A percentile compares a stretch with the other conserved stretches of the same genome.
Conservation (phyloP, 257 asterid species). For the Capsicum baccatum region DNA sequence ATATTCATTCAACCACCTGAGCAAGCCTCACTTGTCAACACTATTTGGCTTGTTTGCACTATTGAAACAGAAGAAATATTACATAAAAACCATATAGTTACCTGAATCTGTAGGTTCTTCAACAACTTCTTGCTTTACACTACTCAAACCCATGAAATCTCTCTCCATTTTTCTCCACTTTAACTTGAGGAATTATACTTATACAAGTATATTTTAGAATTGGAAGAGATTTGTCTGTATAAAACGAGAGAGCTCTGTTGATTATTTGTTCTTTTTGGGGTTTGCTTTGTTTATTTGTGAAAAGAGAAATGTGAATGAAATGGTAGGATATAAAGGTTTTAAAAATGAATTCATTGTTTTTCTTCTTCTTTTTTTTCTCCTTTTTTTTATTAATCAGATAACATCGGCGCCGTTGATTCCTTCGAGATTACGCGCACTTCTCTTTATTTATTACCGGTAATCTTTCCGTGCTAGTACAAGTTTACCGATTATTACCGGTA, state of each 20-base stretch:
- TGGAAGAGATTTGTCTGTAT: background rate
- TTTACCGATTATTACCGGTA: too few relatives aligned
- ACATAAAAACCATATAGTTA: conserved; percentile 18
- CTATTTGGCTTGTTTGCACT: background rate
- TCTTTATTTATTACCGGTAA: too few relatives aligned
- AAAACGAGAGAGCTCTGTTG: conserved; percentile 1
- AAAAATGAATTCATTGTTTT: background rate
- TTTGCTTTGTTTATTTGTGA: background rate
- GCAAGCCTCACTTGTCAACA: background rate
- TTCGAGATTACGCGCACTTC: background rate
- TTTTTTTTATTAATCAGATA: background rate
- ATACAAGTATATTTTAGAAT: background rate
- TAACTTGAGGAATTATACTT: background rate
- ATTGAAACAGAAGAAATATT: background rate
- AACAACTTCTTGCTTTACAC: conserved; percentile 60
- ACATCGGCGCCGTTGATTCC: background rate
- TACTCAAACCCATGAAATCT: conserved; percentile 75
- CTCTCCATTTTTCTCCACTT: conserved; percentile 55
- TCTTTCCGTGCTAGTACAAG: too few relatives aligned
- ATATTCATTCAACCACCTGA: too few relatives aligned
- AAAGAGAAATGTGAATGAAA: conserved; percentile 6
- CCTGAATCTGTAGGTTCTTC: conserved; percentile 64
- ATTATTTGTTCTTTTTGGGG: background rate
- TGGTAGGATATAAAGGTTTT: background rate
- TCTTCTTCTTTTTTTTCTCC: background rate